A percentile compares a stretch with the other conserved stretches of the same genome.
Conservation (phyloP, 2,329 filamentous ascomycete genomes). For the Xylaria polymorpha region DNA sequence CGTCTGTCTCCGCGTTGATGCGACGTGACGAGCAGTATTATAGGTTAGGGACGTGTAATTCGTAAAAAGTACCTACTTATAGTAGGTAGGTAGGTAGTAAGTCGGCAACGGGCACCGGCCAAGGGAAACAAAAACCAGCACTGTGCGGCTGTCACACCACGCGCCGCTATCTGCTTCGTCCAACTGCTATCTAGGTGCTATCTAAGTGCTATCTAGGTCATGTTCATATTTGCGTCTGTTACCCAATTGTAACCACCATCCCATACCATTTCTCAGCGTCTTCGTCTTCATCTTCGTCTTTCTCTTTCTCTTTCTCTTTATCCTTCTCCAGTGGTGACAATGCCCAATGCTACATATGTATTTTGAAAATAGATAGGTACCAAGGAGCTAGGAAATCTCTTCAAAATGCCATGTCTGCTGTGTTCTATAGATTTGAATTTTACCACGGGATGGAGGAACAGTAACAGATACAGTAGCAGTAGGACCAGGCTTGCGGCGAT, state of each 20-base stretch:
- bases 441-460: slow-evolving; percentile 21
- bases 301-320: not conserved
- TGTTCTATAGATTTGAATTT: slow-evolving; percentile 18
- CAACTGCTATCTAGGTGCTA: not conserved
- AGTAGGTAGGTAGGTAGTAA: slow-evolving; percentile 9
- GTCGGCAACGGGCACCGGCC: not conserved
- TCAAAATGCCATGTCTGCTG: slow-evolving; percentile 5
- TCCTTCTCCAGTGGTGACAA: not conserved
- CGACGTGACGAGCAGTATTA: slow-evolving; percentile 28
- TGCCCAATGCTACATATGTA: too few species aligned
- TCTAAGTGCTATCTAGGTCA: not conserved
- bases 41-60: slow-evolving; percentile 24
- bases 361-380: not conserved
- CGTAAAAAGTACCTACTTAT: slow-evolving; percentile 17
- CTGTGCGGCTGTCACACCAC: slow-evolving; percentile 33
- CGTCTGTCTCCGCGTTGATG: slow-evolving; percentile 24
- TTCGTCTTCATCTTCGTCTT: not conserved
- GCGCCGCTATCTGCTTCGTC: slow-evolving; percentile 9
- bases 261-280: not conserved
- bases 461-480: slow-evolving; percentile 21
- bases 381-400: not conserved
- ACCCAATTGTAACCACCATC: slow-evolving; percentile 23
- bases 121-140: slow-evolving; percentile 21
- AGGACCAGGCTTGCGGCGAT: slow-evolving; percentile 29
- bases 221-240: slow-evolving; percentile 19